A percentile compares a stretch with the other conserved stretches of the same genome.
phyloP scores from a whole-genome alignment of 148 eudicot species.

The Rhododendron griersonianum region DNA sequence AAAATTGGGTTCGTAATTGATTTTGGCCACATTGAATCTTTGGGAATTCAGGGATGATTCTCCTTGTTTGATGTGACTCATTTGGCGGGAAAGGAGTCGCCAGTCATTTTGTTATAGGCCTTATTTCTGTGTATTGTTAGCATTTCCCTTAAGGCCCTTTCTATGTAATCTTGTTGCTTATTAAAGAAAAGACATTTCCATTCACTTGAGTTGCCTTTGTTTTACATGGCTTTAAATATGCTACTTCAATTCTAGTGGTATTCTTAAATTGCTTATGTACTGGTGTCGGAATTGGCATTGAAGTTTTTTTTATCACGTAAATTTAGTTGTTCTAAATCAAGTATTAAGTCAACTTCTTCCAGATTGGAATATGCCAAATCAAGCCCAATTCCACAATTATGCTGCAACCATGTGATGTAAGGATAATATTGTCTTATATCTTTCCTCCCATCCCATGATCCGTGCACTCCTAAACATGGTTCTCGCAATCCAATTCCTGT shows the following conservation, averaged over 20 bases:
- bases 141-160: background rate
- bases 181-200: background rate
- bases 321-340: background rate
- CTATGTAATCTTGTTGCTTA: background rate
- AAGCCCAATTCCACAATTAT: background rate
- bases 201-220: background rate
- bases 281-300: background rate
- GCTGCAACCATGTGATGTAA: background rate
- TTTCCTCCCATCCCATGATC: background rate
- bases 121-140: background rate
- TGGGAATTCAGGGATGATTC: background rate
- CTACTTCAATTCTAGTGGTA: background rate
- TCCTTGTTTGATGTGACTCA: background rate
- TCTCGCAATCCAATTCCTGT: background rate
- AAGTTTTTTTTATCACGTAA: background rate
- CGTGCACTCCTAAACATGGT: background rate
- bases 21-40: background rate
- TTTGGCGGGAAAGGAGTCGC: background rate
- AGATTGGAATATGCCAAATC: background rate
- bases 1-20: background rate
- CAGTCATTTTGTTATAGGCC: background rate
- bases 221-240: background rate
- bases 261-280: background rate
- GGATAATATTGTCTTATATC: background rate
- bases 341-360: background rate